Percentiles rank a stretch among this genome's conserved stretches.
Conservation (phyloP, 208 protist species). For the Leishmania mexicana region DNA sequence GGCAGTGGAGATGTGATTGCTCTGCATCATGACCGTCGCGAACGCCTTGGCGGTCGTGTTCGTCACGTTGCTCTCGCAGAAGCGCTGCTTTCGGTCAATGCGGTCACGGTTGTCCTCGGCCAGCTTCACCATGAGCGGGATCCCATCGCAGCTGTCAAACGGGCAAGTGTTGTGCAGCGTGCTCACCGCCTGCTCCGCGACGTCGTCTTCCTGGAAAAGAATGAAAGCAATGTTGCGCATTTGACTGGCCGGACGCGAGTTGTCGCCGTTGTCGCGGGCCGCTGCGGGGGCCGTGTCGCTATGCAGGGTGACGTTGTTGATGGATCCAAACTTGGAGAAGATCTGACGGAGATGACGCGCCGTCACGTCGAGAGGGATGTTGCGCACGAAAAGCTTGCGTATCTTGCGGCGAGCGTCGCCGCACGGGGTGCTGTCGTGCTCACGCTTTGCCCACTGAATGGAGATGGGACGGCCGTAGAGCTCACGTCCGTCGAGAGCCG, state of each 20-base stretch:
- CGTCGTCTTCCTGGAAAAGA: slow-evolving; percentile 57
- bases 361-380: slow-evolving; percentile 73
- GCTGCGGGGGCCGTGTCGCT: slow-evolving; percentile 60
- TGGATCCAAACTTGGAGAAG: slow-evolving; percentile 56
- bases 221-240: slow-evolving; percentile 83
- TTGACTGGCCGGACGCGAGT: slow-evolving; percentile 3
- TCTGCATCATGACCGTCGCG: slow-evolving; percentile 3
- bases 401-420: slow-evolving; percentile 71
- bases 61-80: slow-evolving; percentile 4
- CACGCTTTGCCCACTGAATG: slow-evolving; percentile 81
- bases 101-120: slow-evolving; percentile 64
- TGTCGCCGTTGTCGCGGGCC: slow-evolving; percentile 12
- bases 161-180: slow-evolving; percentile 64
- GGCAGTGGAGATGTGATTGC: neutral
- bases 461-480: slow-evolving; percentile 59
- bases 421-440: slow-evolving; percentile 80
- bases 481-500: slow-evolving; percentile 45
- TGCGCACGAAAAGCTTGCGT: slow-evolving; percentile 85
- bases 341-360: slow-evolving; percentile 38
- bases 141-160: slow-evolving; percentile 53
- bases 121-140: slow-evolving; percentile 75
- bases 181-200: slow-evolving; percentile 54
- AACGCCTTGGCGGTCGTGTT: neutral
- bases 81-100: slow-evolving; percentile 41
- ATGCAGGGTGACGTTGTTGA: slow-evolving; percentile 66